Conservation (phyloP, 371 early-diverging fungal species). For the Capniomyces stellatus region DNA sequence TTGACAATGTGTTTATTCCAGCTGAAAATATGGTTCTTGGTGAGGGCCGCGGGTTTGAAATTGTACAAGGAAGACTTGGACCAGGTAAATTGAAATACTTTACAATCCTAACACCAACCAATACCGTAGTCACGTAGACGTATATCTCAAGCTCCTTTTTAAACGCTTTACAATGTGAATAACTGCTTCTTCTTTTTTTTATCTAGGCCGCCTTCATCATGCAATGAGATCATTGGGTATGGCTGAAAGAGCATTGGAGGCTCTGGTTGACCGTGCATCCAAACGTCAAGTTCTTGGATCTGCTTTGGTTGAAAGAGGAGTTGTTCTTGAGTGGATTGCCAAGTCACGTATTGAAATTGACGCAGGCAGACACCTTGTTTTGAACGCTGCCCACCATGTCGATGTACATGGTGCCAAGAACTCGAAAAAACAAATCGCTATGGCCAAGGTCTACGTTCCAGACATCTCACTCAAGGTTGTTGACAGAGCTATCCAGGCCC, state of each 20-base stretch:
- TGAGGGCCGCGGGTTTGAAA: slow-evolving; percentile 92
- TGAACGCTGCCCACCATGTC: slow-evolving; percentile 76
- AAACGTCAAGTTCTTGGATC: slow-evolving; percentile 77
- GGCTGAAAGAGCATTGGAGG: slow-evolving; percentile 79
- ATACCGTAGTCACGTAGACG: too few relatives aligned
- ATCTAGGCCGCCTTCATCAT: slow-evolving; percentile 19
- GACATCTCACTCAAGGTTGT: slow-evolving; percentile 46
- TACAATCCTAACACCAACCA: too few relatives aligned
- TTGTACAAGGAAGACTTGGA: slow-evolving; percentile 89
- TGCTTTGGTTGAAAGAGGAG: slow-evolving; percentile 58
- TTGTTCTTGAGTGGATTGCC: slow-evolving; percentile 60
- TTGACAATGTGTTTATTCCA: slow-evolving; percentile 79
- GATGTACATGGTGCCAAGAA: slow-evolving; percentile 72
- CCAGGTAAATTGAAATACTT: too few relatives aligned
- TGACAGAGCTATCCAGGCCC: slow-evolving; percentile 81
- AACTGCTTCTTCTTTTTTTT: not conserved
- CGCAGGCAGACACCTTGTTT: slow-evolving; percentile 69
- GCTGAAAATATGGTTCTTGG: slow-evolving; percentile 72
- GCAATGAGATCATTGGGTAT: slow-evolving; percentile 88
- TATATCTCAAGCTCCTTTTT: too few relatives aligned
- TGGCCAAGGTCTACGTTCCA: slow-evolving; percentile 89
- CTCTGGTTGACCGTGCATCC: slow-evolving; percentile 71
- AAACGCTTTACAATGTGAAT: not conserved
- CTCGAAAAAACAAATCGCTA: slow-evolving; percentile 73
- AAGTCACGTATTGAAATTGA: slow-evolving; percentile 78